Base-by-base conservation (phyloP, 2,329 filamentous ascomycete species). In the Hypoxylon sp. region DNA sequence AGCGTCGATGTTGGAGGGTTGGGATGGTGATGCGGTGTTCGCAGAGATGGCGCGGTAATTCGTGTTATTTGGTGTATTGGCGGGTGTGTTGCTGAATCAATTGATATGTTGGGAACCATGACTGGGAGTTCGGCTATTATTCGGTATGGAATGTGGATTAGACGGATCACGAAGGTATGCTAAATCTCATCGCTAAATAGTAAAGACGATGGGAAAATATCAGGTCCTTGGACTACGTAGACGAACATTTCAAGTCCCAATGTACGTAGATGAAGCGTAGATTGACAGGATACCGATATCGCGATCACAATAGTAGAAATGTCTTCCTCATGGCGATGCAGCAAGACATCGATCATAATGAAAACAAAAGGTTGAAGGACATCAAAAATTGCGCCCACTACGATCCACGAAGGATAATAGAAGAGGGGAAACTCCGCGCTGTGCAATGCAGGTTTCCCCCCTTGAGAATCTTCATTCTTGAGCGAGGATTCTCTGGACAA, bases 381-480 rank as follows among this genome's bases (percentile, higher is more conserved):
- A 79, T 71, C 77, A 79, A 79, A 80, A 79, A 79, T 78, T 79
- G 67, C 77, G 65, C 75, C 70, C 64, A 71, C 73, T 69, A 76
- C 69, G 76, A 74, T 71, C 73, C 77, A 71, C 76, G 75, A 78
- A 76, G 75, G 72, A 76, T 73, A 76, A 70, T 76, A 67, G 73
- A 78, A 75, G 64, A 73, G 71, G 76, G 75, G 82, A 79, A 82
- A 81, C 83, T 76, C 84, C 84, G 80, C 84, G 84, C 74, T 86
- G 84, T 87, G 85, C 85, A 86, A 87, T 86, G 85, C 82, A 86
- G 84, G 83, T 81, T 82, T 83, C 80, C 73, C 76, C 73, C 61
- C 64, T 74, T 73, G 57, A 64, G 48, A 55, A 11, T 52, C 68
- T 53, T 57, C 50, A 74, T 76, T 71, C 75, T 63, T 79, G 78